Evolutionary conservation across 1,284 basidiomycete species (phyloP).

Genomic region (Apiotrichum sp.): DNA sequence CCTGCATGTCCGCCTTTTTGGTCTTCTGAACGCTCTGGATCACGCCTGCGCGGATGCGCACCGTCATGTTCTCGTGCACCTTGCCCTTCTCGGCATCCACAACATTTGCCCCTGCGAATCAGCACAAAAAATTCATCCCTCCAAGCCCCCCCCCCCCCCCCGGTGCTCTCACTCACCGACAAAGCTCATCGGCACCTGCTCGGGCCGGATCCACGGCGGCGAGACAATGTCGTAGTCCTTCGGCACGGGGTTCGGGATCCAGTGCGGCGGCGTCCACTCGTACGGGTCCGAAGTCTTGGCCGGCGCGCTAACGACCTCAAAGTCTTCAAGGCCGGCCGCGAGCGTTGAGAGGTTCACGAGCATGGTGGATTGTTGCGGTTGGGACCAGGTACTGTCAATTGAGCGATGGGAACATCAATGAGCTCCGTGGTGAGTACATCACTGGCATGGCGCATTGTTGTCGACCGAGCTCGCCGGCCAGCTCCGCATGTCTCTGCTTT

Average conservation of each 20-base stretch:
- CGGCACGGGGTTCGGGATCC: constrained; percentile 27
- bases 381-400: too few relatives aligned
- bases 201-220: constrained; percentile 28
- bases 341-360: background rate
- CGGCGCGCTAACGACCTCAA: constrained; percentile 22
- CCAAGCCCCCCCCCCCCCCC: too few relatives aligned
- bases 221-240: constrained; percentile 19
- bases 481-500: too few relatives aligned
- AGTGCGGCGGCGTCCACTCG: constrained; percentile 28
- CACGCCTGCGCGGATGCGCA: constrained; percentile 40
- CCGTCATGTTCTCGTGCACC: constrained; percentile 28
- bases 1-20: constrained; percentile 15
- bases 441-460: too few relatives aligned
- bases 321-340: constrained; percentile 13
- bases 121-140: background rate
- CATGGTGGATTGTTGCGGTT: background rate
- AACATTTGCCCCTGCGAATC: constrained; percentile 19
- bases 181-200: constrained; percentile 25
- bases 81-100: constrained; percentile 24
- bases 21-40: constrained; percentile 33
- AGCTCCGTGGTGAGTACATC: too few relatives aligned
- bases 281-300: constrained; percentile 12
- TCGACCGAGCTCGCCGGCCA: too few relatives aligned
- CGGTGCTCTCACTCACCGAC: constrained; percentile 16
- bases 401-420: too few relatives aligned